phyloP scores from a whole-genome alignment of 208 protist species.

The Trypanosoma brucei region DNA sequence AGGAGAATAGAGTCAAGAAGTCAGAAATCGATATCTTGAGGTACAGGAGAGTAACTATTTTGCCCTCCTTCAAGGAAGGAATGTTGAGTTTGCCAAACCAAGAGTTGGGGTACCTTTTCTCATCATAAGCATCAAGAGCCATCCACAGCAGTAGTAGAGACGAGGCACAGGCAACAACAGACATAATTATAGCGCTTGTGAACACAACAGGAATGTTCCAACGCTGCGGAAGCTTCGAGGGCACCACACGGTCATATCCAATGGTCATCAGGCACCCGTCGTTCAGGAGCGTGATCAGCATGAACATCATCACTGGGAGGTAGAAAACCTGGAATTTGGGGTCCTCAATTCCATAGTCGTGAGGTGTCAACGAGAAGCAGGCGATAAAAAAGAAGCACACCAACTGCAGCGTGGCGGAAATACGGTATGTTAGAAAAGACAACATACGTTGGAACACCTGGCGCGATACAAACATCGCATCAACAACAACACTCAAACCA shows the following conservation, averaged over 20 bases:
- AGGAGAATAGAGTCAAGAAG: slow-evolving; percentile 88
- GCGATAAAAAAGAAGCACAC: slow-evolving; percentile 85
- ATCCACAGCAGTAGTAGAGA: slow-evolving; percentile 52
- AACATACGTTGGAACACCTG: slow-evolving; percentile 96
- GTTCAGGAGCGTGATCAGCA: slow-evolving; percentile 88
- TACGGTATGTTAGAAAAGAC: slow-evolving; percentile 79
- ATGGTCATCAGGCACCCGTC: slow-evolving; percentile 51
- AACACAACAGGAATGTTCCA: slow-evolving; percentile 50
- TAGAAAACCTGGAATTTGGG: slow-evolving; percentile 75
- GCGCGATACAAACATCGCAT: slow-evolving; percentile 88
- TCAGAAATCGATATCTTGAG: slow-evolving; percentile 88
- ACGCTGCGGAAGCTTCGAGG: slow-evolving; percentile 26
- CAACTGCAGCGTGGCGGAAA: slow-evolving; percentile 75
- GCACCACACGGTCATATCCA: slow-evolving; percentile 34
- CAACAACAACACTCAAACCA: slow-evolving; percentile 91
- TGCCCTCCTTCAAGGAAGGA: slow-evolving; percentile 51
- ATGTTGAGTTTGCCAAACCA: slow-evolving; percentile 62
- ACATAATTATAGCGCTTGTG: slow-evolving; percentile 26
- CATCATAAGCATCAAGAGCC: slow-evolving; percentile 38
- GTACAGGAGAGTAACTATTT: slow-evolving; percentile 85
- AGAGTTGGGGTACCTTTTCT: slow-evolving; percentile 41
- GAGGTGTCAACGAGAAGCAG: slow-evolving; percentile 64
- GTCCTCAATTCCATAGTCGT: slow-evolving; percentile 59
- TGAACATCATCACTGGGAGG: slow-evolving; percentile 87
- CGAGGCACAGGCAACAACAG: slow-evolving; percentile 36